Percentiles rank a stretch among this genome's conserved stretches.
Evolutionary conservation across 768 basidiomycete genomes (phyloP).

Genomic region (Piloderma croceum): DNA sequence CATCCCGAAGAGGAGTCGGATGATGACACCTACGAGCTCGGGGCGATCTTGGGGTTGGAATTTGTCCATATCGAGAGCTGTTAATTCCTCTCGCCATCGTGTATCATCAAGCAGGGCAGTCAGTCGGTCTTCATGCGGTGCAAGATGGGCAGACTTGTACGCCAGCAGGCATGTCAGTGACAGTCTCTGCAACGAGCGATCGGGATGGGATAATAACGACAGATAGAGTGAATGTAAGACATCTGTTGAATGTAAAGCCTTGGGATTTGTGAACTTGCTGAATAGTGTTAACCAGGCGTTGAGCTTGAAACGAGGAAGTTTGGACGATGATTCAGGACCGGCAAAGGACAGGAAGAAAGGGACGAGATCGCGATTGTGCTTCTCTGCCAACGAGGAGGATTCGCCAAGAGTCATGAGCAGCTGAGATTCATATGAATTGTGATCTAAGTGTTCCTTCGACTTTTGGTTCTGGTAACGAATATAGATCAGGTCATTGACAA

Average conservation of each 20-base stretch:
- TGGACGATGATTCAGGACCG: conserved; percentile 32
- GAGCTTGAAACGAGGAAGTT: conserved; percentile 54
- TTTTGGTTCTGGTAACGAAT: conserved; percentile 30
- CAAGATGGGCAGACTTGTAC: conserved; percentile 63
- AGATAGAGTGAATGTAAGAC: conserved; percentile 62
- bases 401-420: conserved; percentile 67
- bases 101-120: conserved; percentile 74
- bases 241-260: conserved; percentile 68
- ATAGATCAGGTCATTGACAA: neutral
- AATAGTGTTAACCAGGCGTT: conserved; percentile 78
- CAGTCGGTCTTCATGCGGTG: conserved; percentile 50
- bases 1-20: conserved; percentile 79
- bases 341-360: conserved; percentile 66
- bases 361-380: conserved; percentile 83
- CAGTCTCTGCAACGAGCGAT: conserved; percentile 66
- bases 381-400: conserved; percentile 69
- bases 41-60: conserved; percentile 50
- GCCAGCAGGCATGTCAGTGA: conserved; percentile 77
- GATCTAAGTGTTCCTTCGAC: conserved; percentile 59
- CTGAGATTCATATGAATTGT: conserved; percentile 72
- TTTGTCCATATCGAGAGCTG: conserved; percentile 61
- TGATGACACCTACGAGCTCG: conserved; percentile 62
- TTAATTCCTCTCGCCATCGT: conserved; percentile 84
- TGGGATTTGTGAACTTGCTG: conserved; percentile 90
- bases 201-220: conserved; percentile 78